phyloP scores from a whole-genome alignment of 2,329 filamentous ascomycete species.

The Bisporella sp. region DNA sequence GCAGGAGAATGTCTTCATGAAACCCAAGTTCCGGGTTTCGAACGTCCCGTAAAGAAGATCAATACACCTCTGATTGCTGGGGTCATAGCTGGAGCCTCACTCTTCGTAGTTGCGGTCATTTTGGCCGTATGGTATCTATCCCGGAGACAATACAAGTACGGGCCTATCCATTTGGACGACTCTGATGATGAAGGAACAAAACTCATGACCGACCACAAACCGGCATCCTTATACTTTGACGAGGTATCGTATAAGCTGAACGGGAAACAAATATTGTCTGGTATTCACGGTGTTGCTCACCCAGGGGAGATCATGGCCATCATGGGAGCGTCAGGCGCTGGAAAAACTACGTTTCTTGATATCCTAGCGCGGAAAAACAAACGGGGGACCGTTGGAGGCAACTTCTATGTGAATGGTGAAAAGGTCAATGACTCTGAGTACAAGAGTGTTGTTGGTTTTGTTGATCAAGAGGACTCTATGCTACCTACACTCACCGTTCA shows the following conservation, averaged over 20 bases:
- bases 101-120: conserved; percentile 86
- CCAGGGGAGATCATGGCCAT: conserved; percentile 95
- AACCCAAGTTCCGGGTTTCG: conserved; percentile 88
- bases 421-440: conserved; percentile 80
- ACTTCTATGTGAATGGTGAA: conserved; percentile 91
- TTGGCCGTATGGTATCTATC: conserved; percentile 83
- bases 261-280: conserved; percentile 75
- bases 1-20: conserved; percentile 90
- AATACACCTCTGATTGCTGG: conserved; percentile 95
- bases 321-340: conserved; percentile 96
- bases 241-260: conserved; percentile 83
- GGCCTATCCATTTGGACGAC: conserved; percentile 77
- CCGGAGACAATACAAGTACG: conserved; percentile 61
- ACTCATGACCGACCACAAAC: conserved; percentile 86
- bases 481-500: conserved; percentile 93
- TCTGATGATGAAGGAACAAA: conserved; percentile 82
- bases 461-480: conserved; percentile 98
- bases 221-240: conserved; percentile 80
- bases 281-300: conserved; percentile 78
- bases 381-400: conserved; percentile 67
- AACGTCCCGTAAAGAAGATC: conserved; percentile 83
- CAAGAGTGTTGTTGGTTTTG: conserved; percentile 88
- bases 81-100: conserved; percentile 76
- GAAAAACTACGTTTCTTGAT: conserved; percentile 95
- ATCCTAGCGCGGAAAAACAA: conserved; percentile 97